Percentiles rank a stretch among this genome's conserved stretches.
Conservation (phyloP, 1,139 yeast genomes). For the Blastobotrys malaysiensis region DNA sequence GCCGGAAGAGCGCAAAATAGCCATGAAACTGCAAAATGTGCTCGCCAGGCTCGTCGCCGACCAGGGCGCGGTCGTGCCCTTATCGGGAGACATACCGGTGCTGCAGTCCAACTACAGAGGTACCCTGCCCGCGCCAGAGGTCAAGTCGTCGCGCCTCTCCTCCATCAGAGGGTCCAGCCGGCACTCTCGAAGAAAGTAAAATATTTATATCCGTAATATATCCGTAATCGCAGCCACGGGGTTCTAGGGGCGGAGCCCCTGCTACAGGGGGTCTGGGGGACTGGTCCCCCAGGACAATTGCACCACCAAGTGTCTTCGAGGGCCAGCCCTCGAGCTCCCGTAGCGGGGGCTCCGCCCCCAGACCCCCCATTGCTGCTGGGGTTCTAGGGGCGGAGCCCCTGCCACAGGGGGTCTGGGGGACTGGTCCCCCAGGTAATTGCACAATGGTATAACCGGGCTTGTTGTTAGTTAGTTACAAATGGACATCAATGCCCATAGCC, state of each 20-base stretch:
- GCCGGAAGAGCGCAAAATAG: conserved; percentile 44
- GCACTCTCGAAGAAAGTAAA: not conserved
- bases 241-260: no score
- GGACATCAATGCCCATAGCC: conserved; percentile 65
- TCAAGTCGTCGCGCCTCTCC: not conserved
- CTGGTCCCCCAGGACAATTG: no score
- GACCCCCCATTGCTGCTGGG: no score
- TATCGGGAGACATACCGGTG: conserved; percentile 50
- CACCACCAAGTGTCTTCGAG: no score
- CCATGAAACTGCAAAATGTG: conserved; percentile 46
- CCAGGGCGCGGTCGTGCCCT: conserved; percentile 22
- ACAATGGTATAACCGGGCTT: no score
- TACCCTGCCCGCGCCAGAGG: conserved; percentile 57
- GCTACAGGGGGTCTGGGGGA: no score
- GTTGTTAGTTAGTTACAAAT: conserved; percentile 28
- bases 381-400: no score
- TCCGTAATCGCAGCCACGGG: no score
- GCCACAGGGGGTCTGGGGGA: not conserved
- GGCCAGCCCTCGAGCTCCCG: no score
- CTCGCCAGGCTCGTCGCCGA: conserved; percentile 42
- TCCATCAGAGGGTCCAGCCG: not conserved
- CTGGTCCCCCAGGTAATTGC: not conserved
- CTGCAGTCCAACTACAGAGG: conserved; percentile 73
- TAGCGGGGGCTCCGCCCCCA: no score
- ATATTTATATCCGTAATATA: not conserved